A percentile compares a stretch with the other conserved stretches of the same genome.
phyloP scores from a whole-genome alignment of 345 rosid species.

The Populus nigra region DNA sequence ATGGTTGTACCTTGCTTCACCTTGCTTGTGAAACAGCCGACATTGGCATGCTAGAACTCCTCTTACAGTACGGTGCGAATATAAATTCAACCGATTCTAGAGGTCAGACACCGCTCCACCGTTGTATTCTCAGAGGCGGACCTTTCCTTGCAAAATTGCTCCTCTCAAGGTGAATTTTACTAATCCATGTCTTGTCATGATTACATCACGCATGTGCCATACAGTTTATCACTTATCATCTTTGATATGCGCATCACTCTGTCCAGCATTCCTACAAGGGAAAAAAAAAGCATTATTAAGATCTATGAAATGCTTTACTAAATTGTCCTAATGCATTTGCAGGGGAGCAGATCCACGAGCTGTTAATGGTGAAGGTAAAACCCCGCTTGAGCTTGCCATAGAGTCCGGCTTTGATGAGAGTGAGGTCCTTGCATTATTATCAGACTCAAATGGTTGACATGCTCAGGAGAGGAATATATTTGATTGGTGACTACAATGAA shows the following conservation, averaged over 20 bases:
- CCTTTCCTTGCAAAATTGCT: constrained; percentile 67
- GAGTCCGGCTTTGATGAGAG: constrained; percentile 53
- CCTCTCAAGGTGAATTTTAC: constrained; percentile 61
- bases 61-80: constrained; percentile 89
- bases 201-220: background rate
- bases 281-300: background rate
- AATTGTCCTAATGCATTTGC: constrained; percentile 20
- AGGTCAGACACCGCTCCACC: constrained; percentile 84
- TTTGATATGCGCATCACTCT: background rate
- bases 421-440: constrained; percentile 62
- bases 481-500: constrained; percentile 10
- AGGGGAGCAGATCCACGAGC: constrained; percentile 89
- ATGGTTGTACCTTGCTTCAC: constrained; percentile 84
- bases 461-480: background rate
- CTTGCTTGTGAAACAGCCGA: constrained; percentile 96
- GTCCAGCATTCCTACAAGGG: background rate
- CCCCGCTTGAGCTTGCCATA: constrained; percentile 54
- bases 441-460: constrained; percentile 58
- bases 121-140: constrained; percentile 62
- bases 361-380: constrained; percentile 59
- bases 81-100: constrained; percentile 68
- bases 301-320: background rate
- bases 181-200: background rate
- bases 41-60: constrained; percentile 95
- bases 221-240: background rate